These are phyloP conservation scores for Iris pallida DNA, from an alignment of 116 monocot species.

Conservation along the genomic window DNA sequence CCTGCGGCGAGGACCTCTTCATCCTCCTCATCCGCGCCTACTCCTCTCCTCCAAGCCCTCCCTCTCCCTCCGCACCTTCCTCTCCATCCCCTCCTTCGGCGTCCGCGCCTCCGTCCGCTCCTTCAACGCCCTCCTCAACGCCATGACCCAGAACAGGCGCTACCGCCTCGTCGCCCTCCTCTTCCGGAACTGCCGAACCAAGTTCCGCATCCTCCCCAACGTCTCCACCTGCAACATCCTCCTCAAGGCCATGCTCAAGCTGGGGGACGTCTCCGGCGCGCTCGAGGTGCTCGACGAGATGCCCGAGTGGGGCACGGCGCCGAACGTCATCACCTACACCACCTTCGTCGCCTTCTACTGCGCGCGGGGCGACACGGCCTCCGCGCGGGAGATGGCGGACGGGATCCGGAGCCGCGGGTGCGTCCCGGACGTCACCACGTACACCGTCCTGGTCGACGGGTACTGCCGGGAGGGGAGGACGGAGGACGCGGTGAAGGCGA, in stretches of 20 bases:
- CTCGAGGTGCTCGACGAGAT: conserved; percentile 73
- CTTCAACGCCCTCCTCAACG: conserved; percentile 74
- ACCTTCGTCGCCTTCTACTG: conserved; percentile 51
- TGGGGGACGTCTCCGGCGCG: conserved; percentile 37
- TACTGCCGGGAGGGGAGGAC: conserved; percentile 34
- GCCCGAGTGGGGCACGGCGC: conserved; percentile 58
- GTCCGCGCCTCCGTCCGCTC: conserved; percentile 54
- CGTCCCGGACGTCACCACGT: conserved; percentile 42
- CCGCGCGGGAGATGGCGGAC: conserved; percentile 34
- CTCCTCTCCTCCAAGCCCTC: conserved; percentile 42
- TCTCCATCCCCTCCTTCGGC: conserved; percentile 50
- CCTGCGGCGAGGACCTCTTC: conserved; percentile 59
- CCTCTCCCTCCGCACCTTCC: conserved; percentile 44
- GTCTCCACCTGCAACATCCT: conserved; percentile 68
- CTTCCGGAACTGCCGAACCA: conserved; percentile 35
- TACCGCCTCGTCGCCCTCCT: conserved; percentile 43
- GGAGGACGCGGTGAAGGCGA: conserved; percentile 21
- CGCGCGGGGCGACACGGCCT: conserved; percentile 29
- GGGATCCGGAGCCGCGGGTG: conserved; percentile 30
- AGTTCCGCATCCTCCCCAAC: conserved; percentile 59
- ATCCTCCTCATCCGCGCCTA: conserved; percentile 58
- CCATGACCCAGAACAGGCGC: conserved; percentile 56
- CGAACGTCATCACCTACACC: conserved; percentile 59
- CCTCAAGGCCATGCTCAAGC: conserved; percentile 46
- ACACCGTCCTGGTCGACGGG: conserved; percentile 48